phyloP scores from a whole-genome alignment of 2,329 filamentous ascomycete genomes.

The Penicillium sp. region DNA sequence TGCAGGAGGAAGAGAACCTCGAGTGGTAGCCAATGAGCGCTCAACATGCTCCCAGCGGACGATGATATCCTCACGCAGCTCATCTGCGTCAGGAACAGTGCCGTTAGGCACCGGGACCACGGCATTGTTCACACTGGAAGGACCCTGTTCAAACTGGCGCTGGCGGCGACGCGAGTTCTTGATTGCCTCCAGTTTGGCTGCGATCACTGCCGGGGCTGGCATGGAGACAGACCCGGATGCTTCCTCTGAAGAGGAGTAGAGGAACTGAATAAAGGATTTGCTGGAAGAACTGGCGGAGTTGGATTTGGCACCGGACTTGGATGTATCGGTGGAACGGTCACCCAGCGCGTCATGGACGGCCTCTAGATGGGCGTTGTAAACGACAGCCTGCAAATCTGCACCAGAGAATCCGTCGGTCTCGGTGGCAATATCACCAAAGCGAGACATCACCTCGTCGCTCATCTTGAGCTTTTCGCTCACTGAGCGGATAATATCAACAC shows the following conservation, averaged over 20 bases:
- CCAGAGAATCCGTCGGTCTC: slow-evolving; percentile 88
- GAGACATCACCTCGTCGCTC: slow-evolving; percentile 61
- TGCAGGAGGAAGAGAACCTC: slow-evolving; percentile 76
- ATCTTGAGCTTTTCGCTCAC: slow-evolving; percentile 80
- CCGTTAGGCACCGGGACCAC: slow-evolving; percentile 19
- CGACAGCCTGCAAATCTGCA: slow-evolving; percentile 88
- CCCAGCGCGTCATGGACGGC: slow-evolving; percentile 91
- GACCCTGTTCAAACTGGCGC: slow-evolving; percentile 50
- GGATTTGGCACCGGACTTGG: slow-evolving; percentile 41
- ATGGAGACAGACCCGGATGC: slow-evolving; percentile 57
- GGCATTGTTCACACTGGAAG: slow-evolving; percentile 9
- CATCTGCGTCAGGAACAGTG: slow-evolving; percentile 30
- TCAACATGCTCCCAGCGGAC: slow-evolving; percentile 82
- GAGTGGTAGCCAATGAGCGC: slow-evolving; percentile 71
- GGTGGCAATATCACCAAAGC: slow-evolving; percentile 69
- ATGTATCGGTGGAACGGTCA: slow-evolving; percentile 42
- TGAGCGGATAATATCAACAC: slow-evolving; percentile 82
- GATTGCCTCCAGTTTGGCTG: slow-evolving; percentile 77
- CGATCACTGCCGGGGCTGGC: slow-evolving; percentile 75
- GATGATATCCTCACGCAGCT: slow-evolving; percentile 63
- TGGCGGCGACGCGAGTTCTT: slow-evolving; percentile 67
- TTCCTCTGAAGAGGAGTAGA: slow-evolving; percentile 62
- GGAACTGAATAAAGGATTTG: slow-evolving; percentile 72
- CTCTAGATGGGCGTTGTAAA: slow-evolving; percentile 95
- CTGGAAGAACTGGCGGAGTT: slow-evolving; percentile 34